Percentiles rank a stretch among this genome's conserved stretches.
Evolutionary conservation across 192 early-diverging fungal genomes (phyloP).

Genomic region (Allomyces macrogynus): DNA sequence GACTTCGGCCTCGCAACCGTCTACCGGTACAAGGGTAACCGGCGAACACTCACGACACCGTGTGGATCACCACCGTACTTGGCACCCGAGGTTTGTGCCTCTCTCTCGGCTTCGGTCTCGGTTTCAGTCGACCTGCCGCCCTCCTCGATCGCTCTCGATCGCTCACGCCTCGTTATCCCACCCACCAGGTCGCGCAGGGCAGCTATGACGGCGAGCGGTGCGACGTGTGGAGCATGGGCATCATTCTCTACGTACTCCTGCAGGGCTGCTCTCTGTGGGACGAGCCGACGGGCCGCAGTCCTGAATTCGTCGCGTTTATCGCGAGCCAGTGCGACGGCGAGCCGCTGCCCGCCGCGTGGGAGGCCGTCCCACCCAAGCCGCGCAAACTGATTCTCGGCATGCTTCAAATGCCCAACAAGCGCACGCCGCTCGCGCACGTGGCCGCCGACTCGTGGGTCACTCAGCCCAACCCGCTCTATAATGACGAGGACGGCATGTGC

Average conservation of each 20-base stretch:
- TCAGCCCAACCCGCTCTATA: constrained; percentile 22
- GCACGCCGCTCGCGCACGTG: not conserved
- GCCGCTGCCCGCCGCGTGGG: constrained; percentile 29
- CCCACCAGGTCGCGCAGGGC: constrained; percentile 22
- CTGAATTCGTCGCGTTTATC: constrained; percentile 30
- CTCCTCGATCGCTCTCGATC: not conserved
- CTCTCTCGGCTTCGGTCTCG: constrained; percentile 1
- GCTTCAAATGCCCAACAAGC: not conserved
- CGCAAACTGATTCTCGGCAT: not conserved
- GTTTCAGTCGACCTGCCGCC: not conserved
- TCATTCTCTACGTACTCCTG: constrained; percentile 48
- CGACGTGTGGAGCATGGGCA: constrained; percentile 49
- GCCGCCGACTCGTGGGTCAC: constrained; percentile 12
- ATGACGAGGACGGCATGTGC: constrained; percentile 20
- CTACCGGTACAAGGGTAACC: constrained; percentile 27
- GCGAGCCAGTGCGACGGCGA: constrained; percentile 15
- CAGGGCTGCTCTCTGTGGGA: constrained; percentile 53
- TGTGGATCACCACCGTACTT: constrained; percentile 56
- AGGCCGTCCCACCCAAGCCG: constrained; percentile 18
- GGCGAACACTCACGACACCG: constrained; percentile 35
- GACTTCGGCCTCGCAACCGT: constrained; percentile 58
- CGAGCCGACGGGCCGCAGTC: constrained; percentile 32
- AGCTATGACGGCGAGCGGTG: constrained; percentile 37
- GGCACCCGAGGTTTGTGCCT: constrained; percentile 27
- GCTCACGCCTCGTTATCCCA: not conserved